Evolutionary conservation across 83 land plant species (phyloP), one percentile per base, ranked within the genome.

Genomic region (Larix sibirica): DNA sequence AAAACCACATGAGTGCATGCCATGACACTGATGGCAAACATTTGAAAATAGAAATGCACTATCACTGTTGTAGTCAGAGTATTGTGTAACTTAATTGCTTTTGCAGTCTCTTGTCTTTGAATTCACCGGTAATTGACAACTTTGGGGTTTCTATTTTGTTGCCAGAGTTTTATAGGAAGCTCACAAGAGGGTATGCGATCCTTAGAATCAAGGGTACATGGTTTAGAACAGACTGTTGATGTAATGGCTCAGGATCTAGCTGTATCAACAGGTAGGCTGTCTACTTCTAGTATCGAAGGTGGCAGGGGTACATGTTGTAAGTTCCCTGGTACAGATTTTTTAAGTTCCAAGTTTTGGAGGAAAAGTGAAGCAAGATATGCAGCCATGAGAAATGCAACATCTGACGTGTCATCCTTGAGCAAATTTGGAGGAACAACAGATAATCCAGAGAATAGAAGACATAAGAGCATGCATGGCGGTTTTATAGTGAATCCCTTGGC

Each of bases 311-410:
- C 89, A 77, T 93, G 95, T 77, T 93, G 95, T 80, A 87, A 73
- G 80, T 79, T 93, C 20, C 95, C 95, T 44, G 93, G 95, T 12
- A 59, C 95, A 12, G 93, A 90, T 12, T 89, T 93, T 80, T 71
- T 93, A 54, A 90, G 93, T 78, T 83, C 93, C 60, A 90, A 90
- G 81, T 92, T 90, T 77, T 92, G 95, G 95, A 87, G 87, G 42
- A 87, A 83, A 81, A 79, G 80, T 42, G 95, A 93, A 65, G 87
- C 86, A 12, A 84, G 89, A 69, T 86, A 79, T 31, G 76, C 85
- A 54, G 58, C 62, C 21, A 54, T 86, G 62, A 85, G 86, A 68
- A 67, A 84, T n/a, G 79, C 86, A 38, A 76, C 81, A 42, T 73
- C 87, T 58, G 81, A 71, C 0, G 44, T 20, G 3, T 17, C 85